A percentile compares a stretch with the other conserved stretches of the same genome.
Conservation (phyloP, 805 yeast genomes). For the Metschnikowia koreensis region DNA sequence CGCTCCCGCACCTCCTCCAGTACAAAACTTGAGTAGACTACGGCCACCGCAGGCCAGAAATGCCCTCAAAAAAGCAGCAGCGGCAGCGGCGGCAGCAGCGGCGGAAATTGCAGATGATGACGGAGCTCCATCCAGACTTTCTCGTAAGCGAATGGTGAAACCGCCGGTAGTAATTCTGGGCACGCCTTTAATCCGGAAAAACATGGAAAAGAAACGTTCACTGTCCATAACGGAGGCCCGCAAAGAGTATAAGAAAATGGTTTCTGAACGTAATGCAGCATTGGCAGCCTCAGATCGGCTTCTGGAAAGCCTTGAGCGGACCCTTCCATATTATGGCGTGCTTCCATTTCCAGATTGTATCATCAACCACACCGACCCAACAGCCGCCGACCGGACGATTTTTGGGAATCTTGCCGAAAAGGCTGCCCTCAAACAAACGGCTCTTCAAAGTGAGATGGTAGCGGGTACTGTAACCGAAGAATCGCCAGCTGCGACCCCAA, state of each 20-base stretch:
- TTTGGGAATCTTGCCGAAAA: constrained; percentile 35
- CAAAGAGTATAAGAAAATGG: neutral
- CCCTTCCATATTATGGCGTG: constrained; percentile 65
- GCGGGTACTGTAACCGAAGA: constrained; percentile 17
- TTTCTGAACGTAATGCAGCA: neutral
- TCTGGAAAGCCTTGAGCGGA: constrained; percentile 6
- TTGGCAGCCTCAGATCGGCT: constrained; percentile 7
- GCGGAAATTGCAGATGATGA: no score
- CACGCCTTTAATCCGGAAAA: neutral
- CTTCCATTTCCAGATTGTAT: constrained; percentile 56
- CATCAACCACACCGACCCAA: constrained; percentile 63
- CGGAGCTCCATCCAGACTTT: neutral
- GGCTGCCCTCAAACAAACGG: constrained; percentile 27
- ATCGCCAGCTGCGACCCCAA: constrained; percentile 11
- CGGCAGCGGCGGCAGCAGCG: no score
- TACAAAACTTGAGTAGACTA: constrained; percentile 2
- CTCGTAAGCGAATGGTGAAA: neutral
- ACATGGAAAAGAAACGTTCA: neutral
- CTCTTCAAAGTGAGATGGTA: constrained; percentile 15
- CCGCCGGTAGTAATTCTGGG: neutral
- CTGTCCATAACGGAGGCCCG: neutral
- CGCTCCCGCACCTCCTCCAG: constrained; percentile 2
- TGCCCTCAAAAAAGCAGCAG: neutral
- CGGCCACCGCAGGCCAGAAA: constrained; percentile 5
- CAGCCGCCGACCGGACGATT: constrained; percentile 43